Percentiles rank a stretch among this genome's conserved stretches.
Evolutionary conservation across 2,329 filamentous ascomycete genomes (phyloP).

Genomic region (Samsoniella hepiali): DNA sequence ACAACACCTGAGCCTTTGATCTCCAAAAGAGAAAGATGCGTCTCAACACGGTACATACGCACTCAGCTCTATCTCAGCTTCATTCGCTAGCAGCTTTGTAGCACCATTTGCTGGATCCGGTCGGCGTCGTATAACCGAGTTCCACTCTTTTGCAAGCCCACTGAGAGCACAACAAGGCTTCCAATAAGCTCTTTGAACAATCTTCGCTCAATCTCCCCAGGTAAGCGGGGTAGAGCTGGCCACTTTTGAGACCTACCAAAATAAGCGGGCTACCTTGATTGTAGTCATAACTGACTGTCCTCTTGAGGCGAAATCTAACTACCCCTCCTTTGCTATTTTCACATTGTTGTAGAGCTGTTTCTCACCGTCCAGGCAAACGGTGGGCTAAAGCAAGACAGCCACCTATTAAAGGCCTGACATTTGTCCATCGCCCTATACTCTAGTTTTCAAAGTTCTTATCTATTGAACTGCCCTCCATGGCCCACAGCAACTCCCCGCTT

Average conservation of each 20-base stretch:
- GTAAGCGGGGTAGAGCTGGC: not conserved
- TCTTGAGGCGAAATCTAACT: conserved; percentile 1
- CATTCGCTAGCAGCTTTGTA: not conserved
- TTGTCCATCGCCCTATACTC: not conserved
- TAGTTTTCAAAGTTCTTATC: not conserved
- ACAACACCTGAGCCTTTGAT: conserved; percentile 1
- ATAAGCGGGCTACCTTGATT: conserved; percentile 1
- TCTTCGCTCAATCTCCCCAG: not conserved
- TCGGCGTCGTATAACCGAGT: not conserved
- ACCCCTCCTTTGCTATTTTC: not conserved
- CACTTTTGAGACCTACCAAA: not conserved
- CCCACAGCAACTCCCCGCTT: not conserved
- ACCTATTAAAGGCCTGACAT: not conserved
- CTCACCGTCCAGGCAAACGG: not conserved
- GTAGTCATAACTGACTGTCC: conserved; percentile 1
- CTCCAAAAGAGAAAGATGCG: not conserved
- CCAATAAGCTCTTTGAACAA: not conserved
- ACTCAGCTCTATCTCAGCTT: not conserved
- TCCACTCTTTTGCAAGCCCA: not conserved
- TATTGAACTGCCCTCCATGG: not conserved
- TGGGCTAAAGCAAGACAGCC: not conserved
- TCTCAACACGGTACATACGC: not conserved
- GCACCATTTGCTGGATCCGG: not conserved
- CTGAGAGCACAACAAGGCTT: not conserved
- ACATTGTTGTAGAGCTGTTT: not conserved